Base-by-base conservation (phyloP, 2,329 filamentous ascomycete genomes). In the Metarhizium humberi region DNA sequence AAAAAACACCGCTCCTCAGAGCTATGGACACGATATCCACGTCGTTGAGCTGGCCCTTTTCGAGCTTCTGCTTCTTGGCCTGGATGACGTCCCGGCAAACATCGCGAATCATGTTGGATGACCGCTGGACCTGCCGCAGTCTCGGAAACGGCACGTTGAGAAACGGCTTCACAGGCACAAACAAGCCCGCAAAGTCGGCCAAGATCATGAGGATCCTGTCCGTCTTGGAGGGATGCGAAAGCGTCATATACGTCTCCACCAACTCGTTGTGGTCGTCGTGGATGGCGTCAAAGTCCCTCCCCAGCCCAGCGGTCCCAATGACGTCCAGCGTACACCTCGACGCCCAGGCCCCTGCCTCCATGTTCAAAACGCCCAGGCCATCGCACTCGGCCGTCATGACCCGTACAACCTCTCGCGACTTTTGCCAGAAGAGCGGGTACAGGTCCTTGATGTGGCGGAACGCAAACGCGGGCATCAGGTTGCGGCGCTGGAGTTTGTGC, bases 391-490 rank as follows among this genome's bases (percentile, higher is more conserved):
- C 25, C 25, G 25, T 25, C 25, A 25, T 25, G 25, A 25, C 25
- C 25, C 25, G 25, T 25, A 25, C 25, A 62, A 85, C 80, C 66
- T 92, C 85, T 7, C 78, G 69, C 1, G 85, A 80, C 71, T 95
- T 95, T 18, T 72, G 64, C 90, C 90, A 96, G 69, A 96, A 95
- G 6, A 87, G 73, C 0, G 89, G 86, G 63, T 95, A 94, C 13
- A 96, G 73, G 56, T 92, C 81, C 66, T 94, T 95, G 67, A 95
- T 77, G 64, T 95, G 88, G 25, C 90, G 81, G 65, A 90, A 95
- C n/a, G 84, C 79, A 68, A 96, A 96, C 2, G 90, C 88, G 0
- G 90, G 90, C 73, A 86, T 82, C n/a, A 95, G 79, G 56, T 86
- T 84, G 68, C 87, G 91, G 49, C 92, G 25, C 25, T 25, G 25